Conservation (phyloP, 441 rosid genomes). For the Rhodomyrtus psidioides region DNA sequence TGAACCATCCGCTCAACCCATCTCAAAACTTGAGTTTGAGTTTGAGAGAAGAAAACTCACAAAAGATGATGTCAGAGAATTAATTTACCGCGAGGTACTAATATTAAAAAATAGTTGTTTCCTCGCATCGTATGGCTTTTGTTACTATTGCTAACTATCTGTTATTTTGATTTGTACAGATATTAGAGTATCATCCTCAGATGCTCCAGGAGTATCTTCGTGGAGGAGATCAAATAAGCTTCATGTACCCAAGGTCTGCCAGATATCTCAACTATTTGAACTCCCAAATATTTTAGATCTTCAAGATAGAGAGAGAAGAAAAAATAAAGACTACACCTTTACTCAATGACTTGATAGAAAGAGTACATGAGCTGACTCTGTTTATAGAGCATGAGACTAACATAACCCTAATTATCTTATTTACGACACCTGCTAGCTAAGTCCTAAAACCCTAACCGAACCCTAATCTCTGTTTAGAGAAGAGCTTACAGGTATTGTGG, state of each 20-base stretch:
- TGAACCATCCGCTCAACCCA: slow-evolving; percentile 1
- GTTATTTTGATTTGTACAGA: not conserved
- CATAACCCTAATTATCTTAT: not conserved
- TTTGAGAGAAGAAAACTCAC: slow-evolving; percentile 1
- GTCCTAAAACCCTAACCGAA: not conserved
- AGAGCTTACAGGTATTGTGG: not conserved
- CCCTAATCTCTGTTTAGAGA: not conserved
- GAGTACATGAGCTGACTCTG: not conserved
- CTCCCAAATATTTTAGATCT: not conserved
- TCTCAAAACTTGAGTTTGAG: slow-evolving; percentile 6
- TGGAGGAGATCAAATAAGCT: slow-evolving; percentile 1
- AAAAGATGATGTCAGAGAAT: slow-evolving; percentile 1
- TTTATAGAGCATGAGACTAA: not conserved
- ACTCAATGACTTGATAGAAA: not conserved
- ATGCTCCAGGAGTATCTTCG: slow-evolving; percentile 4
- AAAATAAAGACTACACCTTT: not conserved
- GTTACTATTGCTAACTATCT: not conserved
- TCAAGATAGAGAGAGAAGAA: not conserved
- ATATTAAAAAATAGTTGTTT: not conserved
- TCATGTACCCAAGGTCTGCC: slow-evolving; percentile 5
- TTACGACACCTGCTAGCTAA: not conserved
- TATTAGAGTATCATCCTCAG: slow-evolving; percentile 8
- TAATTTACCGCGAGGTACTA: slow-evolving; percentile 4
- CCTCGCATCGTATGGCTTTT: not conserved
- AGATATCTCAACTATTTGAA: not conserved